Conservation (phyloP, 495 filamentous ascomycete genomes). For the Neurospora tetraspora region DNA sequence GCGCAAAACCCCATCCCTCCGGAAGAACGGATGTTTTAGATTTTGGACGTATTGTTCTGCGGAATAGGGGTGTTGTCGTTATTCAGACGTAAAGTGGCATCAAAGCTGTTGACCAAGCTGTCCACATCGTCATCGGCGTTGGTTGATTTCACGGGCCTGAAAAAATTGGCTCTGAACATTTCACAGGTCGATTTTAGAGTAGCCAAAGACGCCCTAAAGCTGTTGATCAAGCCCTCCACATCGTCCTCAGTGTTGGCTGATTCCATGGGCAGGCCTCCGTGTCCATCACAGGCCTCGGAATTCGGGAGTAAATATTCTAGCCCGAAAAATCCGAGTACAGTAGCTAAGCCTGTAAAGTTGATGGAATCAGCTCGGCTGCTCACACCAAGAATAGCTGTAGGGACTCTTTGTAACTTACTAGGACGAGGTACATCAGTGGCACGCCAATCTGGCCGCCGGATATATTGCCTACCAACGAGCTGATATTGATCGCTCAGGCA, state of each 20-base stretch:
- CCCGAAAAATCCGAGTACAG: background rate
- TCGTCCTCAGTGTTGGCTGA: background rate
- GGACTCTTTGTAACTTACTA: background rate
- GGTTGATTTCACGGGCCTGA: background rate
- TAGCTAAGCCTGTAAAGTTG: background rate
- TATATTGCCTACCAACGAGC: background rate
- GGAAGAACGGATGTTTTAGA: background rate
- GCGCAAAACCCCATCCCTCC: background rate
- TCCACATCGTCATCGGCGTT: background rate
- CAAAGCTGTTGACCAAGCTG: background rate
- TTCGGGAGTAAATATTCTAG: too few relatives aligned
- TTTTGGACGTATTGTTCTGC: background rate
- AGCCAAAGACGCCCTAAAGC: too few relatives aligned
- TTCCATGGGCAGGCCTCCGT: background rate
- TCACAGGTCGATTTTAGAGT: too few relatives aligned
- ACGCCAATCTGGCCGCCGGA: too few relatives aligned
- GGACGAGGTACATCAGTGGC: too few relatives aligned
- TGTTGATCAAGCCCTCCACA: background rate
- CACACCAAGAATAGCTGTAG: accelerated
- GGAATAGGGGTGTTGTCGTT: background rate
- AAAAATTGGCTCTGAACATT: too few relatives aligned
- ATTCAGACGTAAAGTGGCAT: background rate
- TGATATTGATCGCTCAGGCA: background rate
- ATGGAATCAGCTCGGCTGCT: background rate
- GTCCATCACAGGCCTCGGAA: background rate